phyloP scores from a whole-genome alignment of 148 eudicot species.

The Spergularia marina region DNA sequence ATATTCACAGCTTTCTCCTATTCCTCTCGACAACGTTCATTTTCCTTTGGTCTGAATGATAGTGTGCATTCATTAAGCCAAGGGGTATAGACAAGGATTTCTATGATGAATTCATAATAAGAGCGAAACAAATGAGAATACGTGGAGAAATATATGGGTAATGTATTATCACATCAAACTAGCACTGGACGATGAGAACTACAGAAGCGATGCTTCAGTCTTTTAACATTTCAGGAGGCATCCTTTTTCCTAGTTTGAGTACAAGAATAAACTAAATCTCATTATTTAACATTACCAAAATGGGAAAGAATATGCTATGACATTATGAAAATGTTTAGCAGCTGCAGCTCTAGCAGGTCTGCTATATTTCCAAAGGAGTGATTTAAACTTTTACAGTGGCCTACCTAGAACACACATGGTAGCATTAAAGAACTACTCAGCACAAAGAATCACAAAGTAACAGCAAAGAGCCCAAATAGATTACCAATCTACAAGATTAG shows the following conservation, averaged over 20 bases:
- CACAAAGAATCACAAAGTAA: not conserved
- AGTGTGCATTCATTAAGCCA: not conserved
- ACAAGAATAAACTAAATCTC: too few species aligned
- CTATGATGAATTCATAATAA: not conserved
- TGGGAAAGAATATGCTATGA: not conserved
- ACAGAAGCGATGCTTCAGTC: not conserved
- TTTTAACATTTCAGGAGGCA: not conserved
- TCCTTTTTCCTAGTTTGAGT: too few species aligned
- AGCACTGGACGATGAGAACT: too few species aligned
- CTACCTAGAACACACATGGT: not conserved
- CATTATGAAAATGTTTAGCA: not conserved
- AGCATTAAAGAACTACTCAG: not conserved
- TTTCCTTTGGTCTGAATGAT: slow-evolving; percentile 75
- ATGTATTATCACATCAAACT: too few species aligned
- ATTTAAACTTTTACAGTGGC: not conserved
- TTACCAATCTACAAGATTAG: not conserved
- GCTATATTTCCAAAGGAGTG: not conserved
- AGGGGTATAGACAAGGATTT: too few species aligned
- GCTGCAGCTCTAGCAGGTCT: not conserved
- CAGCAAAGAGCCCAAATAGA: not conserved
- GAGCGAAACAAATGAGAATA: not conserved
- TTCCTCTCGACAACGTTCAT: slow-evolving; percentile 72
- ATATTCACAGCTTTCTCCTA: slow-evolving; percentile 87
- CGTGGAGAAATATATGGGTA: not conserved
- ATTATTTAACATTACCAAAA: not conserved